Base-by-base conservation (phyloP, 2,329 filamentous ascomycete genomes). In the Pezicula neosporulosa region DNA sequence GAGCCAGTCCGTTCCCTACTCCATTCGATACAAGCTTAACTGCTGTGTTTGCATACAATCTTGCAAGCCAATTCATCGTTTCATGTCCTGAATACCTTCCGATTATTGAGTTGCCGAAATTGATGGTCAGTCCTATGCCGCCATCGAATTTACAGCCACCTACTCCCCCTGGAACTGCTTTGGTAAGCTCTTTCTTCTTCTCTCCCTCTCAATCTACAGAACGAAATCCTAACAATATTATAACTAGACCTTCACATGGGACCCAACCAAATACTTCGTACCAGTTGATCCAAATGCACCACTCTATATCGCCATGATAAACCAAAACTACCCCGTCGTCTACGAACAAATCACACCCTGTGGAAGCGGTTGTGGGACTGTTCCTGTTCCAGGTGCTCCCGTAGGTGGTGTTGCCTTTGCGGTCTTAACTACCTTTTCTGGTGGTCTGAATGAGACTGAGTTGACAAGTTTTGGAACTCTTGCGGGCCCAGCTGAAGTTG, bases 1-100 rank as follows among this genome's bases (percentile, higher is more conserved):
- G 57, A 18, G 61, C 54, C n/a, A 57, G 62, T 13, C 64, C 64
- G 1, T 66, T 66, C 48, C 64, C 64, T 3, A 60, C 57, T 18
- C 47, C 61, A 18, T 64, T 64, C 53, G 64, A 66, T 39, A 65
- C 62, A 3, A 50, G 53, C 9, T 53, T 66, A 15, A 62, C 59
- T 41, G 60, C 56, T 6, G 50, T 58, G 18, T 66, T 58, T 56
- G 64, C 63, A 2, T 66, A 62, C 58, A 66, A 64, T 38, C 49
- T 66, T 33, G 64, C 64, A 15, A 55, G 63, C 35, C 58, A 59
- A 42, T 66, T 65, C 45, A 58, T 61, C 41, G 56, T 62, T 15
- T 58, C 59, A 12, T 67, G 64, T 54, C 55, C 58, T 9, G 53
- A 51, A 24, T 41, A 55, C n/a, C 41, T 58, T 15, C 55, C 56